Evolutionary conservation across 805 yeast genomes (phyloP).

Genomic region (Nakazawaea pomicola): DNA sequence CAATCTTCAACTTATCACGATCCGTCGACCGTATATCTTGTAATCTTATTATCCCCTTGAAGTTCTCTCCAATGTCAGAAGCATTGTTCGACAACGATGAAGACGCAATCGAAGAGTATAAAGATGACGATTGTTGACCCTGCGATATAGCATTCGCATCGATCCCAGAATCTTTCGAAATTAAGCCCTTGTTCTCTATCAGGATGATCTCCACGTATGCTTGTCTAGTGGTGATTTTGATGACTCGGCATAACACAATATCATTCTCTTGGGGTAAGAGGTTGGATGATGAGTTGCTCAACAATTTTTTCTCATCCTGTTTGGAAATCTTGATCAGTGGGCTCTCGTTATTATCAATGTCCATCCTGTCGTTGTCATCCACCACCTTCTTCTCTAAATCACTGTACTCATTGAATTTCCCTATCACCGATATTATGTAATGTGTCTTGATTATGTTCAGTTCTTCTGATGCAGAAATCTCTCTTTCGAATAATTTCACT

Average conservation of each 20-base stretch:
- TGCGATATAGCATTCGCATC: conserved; percentile 1
- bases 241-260: conserved; percentile 70
- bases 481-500: conserved; percentile 31
- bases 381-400: conserved; percentile 21
- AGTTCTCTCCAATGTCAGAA: conserved; percentile 79
- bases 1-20: conserved; percentile 76
- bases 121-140: conserved; percentile 18
- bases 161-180: conserved; percentile 33
- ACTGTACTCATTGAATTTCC: conserved; percentile 24
- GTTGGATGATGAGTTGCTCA: conserved; percentile 25
- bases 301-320: conserved; percentile 4
- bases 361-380: conserved; percentile 12
- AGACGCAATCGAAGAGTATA: conserved; percentile 26
- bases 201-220: conserved; percentile 71
- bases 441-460: conserved; percentile 18
- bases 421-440: conserved; percentile 28
- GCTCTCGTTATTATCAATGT: too few relatives aligned
- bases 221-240: conserved; percentile 60
- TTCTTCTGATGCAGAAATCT: conserved; percentile 16
- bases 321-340: conserved; percentile 14
- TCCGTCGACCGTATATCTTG: conserved; percentile 92
- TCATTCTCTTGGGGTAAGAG: conserved; percentile 82
- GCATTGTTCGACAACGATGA: conserved; percentile 41
- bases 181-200: conserved; percentile 35
- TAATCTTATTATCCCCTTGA: conserved; percentile 77